Percentiles rank a stretch among this genome's conserved stretches.
Evolutionary conservation across 352 stramenopile genomes (phyloP).

Genomic region (Blastocystis sp.): DNA sequence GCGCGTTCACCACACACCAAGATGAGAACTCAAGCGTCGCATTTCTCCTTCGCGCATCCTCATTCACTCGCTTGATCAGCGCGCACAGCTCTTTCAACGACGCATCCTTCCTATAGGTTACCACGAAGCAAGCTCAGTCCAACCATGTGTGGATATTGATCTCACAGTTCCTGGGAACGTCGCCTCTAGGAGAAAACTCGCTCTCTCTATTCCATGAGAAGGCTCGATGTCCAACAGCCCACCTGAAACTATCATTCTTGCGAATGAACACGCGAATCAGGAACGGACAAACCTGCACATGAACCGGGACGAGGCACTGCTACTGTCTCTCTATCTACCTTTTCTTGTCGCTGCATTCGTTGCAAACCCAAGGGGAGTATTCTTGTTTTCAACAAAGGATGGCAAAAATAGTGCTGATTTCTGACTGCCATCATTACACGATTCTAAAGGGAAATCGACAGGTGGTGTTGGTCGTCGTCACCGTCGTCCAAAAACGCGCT

Average conservation of each 20-base stretch:
- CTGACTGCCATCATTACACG: background rate
- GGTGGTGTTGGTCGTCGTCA: background rate
- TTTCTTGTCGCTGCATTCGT: slow-evolving; percentile 60
- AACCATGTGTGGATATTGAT: slow-evolving; percentile 72
- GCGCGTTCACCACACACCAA: background rate
- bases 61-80: slow-evolving; percentile 58
- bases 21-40: slow-evolving; percentile 50
- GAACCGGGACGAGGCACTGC: background rate
- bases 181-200: slow-evolving; percentile 41
- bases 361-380: background rate
- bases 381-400: background rate
- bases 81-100: slow-evolving; percentile 60
- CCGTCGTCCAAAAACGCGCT: background rate
- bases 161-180: slow-evolving; percentile 56
- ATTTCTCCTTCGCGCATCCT: slow-evolving; percentile 40
- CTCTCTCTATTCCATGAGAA: slow-evolving; percentile 17
- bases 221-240: background rate
- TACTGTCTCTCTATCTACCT: slow-evolving; percentile 54
- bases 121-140: too few species aligned
- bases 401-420: background rate
- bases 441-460: background rate
- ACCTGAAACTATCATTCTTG: slow-evolving; percentile 68
- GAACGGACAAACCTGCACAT: slow-evolving; percentile 50
- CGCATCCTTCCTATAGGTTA: slow-evolving; percentile 53
- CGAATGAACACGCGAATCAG: slow-evolving; percentile 70